Conservation (phyloP, 129 eudicot genomes). For the Erigeron canadensis region DNA sequence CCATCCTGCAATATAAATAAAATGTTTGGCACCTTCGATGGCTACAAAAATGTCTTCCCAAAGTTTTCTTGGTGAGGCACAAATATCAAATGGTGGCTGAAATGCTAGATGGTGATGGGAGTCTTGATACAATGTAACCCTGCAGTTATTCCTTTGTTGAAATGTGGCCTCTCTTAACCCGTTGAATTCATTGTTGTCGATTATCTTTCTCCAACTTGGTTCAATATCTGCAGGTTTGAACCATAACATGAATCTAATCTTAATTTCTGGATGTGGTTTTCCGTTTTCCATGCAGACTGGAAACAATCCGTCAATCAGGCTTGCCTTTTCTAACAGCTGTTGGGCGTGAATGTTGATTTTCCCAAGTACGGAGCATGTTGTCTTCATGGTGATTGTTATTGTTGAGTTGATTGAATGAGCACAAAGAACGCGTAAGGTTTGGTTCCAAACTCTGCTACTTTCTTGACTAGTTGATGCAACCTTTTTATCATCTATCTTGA, state of each 20-base stretch:
- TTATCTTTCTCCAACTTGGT: slow-evolving; percentile 49
- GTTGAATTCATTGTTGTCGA: slow-evolving; percentile 49
- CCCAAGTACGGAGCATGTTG: slow-evolving; percentile 62
- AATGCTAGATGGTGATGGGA: slow-evolving; percentile 73
- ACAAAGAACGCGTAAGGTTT: slow-evolving; percentile 79
- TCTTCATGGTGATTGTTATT: slow-evolving; percentile 69
- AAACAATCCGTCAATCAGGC: slow-evolving; percentile 71
- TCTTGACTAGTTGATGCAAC: slow-evolving; percentile 72
- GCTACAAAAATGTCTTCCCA: slow-evolving; percentile 93
- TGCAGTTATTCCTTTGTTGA: slow-evolving; percentile 66
- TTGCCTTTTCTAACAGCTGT: slow-evolving; percentile 50
- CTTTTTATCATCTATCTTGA: slow-evolving; percentile 60
- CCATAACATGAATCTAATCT: slow-evolving; percentile 69
- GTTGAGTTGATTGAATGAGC: slow-evolving; percentile 68
- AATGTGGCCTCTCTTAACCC: slow-evolving; percentile 71
- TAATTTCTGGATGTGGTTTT: slow-evolving; percentile 46
- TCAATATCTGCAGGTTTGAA: slow-evolving; percentile 80
- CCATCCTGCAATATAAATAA: slow-evolving; percentile 95
- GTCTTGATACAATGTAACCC: slow-evolving; percentile 72
- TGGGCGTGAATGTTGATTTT: slow-evolving; percentile 49
- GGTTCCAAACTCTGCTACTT: slow-evolving; percentile 78
- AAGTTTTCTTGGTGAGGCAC: slow-evolving; percentile 54
- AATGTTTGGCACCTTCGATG: slow-evolving; percentile 81
- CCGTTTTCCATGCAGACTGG: slow-evolving; percentile 61
- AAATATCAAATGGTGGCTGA: slow-evolving; percentile 51